Conservation (phyloP, 73 alveolate species). For the Paramecium pentaurelia region DNA sequence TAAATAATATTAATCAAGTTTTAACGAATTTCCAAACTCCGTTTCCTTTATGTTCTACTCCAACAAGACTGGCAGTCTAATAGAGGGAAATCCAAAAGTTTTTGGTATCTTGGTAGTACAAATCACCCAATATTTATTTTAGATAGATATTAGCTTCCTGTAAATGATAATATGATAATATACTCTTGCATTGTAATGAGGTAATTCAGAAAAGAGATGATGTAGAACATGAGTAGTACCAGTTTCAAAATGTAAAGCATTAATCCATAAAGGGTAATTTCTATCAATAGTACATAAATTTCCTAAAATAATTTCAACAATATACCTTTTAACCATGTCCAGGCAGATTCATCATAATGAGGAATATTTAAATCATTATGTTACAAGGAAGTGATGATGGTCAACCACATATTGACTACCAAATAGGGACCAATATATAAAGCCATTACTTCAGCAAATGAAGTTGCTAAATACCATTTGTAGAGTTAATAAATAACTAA, state of each 20-base stretch:
- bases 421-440: slow-evolving; percentile 55
- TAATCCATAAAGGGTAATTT: slow-evolving; percentile 52
- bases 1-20: neutral
- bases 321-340: slow-evolving; percentile 58
- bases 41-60: slow-evolving; percentile 39
- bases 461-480: slow-evolving; percentile 43
- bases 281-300: slow-evolving; percentile 59
- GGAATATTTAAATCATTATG: slow-evolving; percentile 57
- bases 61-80: neutral
- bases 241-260: slow-evolving; percentile 41
- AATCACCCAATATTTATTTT: slow-evolving; percentile 46
- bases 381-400: slow-evolving; percentile 49
- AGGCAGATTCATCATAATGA: slow-evolving; percentile 50
- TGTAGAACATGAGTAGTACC: slow-evolving; percentile 62
- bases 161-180: neutral
- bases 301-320: neutral
- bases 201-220: slow-evolving; percentile 53
- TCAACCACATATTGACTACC: slow-evolving; percentile 52
- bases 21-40: slow-evolving; percentile 10
- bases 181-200: slow-evolving; percentile 55
- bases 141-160: slow-evolving; percentile 58
- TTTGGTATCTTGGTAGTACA: slow-evolving; percentile 33
- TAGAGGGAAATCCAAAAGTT: neutral
- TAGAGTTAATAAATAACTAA: slow-evolving; percentile 35
- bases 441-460: slow-evolving; percentile 54